These are phyloP conservation scores for Amyloporia xantha DNA, from an alignment of 768 basidiomycete species.

Conservation along the genomic window DNA sequence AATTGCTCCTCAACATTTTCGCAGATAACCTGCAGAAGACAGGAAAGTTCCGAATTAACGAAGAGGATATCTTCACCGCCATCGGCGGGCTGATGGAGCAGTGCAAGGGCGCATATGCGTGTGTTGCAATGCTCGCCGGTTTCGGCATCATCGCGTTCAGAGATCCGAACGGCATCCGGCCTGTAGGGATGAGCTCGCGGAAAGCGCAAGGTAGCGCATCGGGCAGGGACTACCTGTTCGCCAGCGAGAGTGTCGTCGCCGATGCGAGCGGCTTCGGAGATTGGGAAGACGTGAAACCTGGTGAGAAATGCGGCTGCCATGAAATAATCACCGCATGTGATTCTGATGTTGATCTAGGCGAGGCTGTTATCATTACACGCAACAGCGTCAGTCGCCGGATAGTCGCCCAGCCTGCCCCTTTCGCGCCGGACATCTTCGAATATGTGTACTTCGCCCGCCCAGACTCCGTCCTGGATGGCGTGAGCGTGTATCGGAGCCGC, in stretches of 20 bases:
- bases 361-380: constrained; percentile 94
- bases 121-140: constrained; percentile 97
- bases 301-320: constrained; percentile 39
- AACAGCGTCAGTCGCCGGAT: constrained; percentile 67
- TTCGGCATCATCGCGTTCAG: constrained; percentile 98
- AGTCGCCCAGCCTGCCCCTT: constrained; percentile 61
- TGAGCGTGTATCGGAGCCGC: constrained; percentile 94
- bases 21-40: constrained; percentile 97
- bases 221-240: constrained; percentile 82
- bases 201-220: constrained; percentile 33
- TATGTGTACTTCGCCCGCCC: constrained; percentile 98
- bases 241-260: constrained; percentile 94
- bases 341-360: constrained; percentile 43
- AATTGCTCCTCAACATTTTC: constrained; percentile 94
- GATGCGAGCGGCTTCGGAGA: constrained; percentile 87
- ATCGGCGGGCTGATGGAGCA: constrained; percentile 84
- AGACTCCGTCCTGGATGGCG: constrained; percentile 94
- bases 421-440: constrained; percentile 98
- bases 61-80: constrained; percentile 97
- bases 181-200: constrained; percentile 79
- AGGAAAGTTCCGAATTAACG: constrained; percentile 98
- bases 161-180: constrained; percentile 96
- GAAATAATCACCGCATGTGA: constrained; percentile 3
- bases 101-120: constrained; percentile 91
- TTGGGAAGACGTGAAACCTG: constrained; percentile 92